Evolutionary conservation across 495 filamentous ascomycete species (phyloP), one percentile per base, ranked within the genome.

Genomic region (Xylaria scruposa): DNA sequence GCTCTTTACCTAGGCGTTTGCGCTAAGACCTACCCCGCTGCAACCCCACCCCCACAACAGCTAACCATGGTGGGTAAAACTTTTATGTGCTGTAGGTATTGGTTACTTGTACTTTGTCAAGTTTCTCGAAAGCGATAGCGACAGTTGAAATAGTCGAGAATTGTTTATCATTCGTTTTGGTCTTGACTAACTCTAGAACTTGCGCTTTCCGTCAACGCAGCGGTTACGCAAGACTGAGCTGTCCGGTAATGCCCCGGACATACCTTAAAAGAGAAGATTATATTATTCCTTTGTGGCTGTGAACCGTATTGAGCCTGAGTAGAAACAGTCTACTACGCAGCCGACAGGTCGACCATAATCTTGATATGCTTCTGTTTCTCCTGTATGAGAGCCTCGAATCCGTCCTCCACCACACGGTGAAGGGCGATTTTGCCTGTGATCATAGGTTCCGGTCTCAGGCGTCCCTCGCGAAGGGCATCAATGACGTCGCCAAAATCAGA

Each of bases 361-460:
- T 90, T 89, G 38, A 89, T 84, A 76, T 91, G 87, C 31, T 84
- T 84, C 40, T 88, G 87, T 62, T 86, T 86, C 42, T 89, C 84
- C n/a, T 86, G 75, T 58, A 90, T 79, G 70, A 91, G 78, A 15
- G 83, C 73, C 74, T 87, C 82, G 78, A 90, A 88, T 1, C 89
- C 89, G 49, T 87, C 82, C 42, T 89, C 87, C 67, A 88, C 85
- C 33, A 90, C 85, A 24, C 88, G 82, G 36, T 85, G 81, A 73
- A 91, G 71, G 24, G 78, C 74, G 44, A 91, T 85, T 73, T 82
- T 84, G 56, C 81, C 76, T 9, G 87, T 91, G 71, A 91, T 89
- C 89, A 91, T 91, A 13, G 77, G 76, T 59, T 84, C 80, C n/a
- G 86, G 88, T 42, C 82, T 82, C 69, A 90, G 80, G 51, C 80